Percentiles rank a stretch among this genome's conserved stretches.
Evolutionary conservation across 2,329 filamentous ascomycete species (phyloP).

Genomic region (Aspergillus ochraceoroseus): DNA sequence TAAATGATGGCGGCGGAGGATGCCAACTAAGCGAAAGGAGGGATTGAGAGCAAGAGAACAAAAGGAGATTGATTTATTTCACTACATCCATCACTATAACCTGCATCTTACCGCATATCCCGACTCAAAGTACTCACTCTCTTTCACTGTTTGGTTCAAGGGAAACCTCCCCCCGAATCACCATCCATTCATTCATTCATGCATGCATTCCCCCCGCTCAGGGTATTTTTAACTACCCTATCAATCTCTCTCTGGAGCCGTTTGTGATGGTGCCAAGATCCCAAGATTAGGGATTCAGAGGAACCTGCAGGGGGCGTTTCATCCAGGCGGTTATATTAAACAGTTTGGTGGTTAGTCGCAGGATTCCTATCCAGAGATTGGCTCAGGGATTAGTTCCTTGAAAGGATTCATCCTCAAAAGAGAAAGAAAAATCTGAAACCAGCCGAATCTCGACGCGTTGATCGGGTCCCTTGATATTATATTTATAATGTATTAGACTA

Average conservation of each 20-base stretch:
- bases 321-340: constrained; percentile 7
- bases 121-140: not conserved
- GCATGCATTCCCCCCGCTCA: not conserved
- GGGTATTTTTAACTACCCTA: constrained; percentile 11
- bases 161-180: too few relatives aligned
- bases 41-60: not conserved
- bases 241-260: constrained; percentile 3
- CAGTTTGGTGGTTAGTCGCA: not conserved
- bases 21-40: constrained; percentile 11
- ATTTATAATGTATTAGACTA: too few relatives aligned
- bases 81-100: too few relatives aligned
- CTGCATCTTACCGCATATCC: too few relatives aligned
- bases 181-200: too few relatives aligned
- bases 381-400: too few relatives aligned
- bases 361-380: too few relatives aligned
- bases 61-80: too few relatives aligned
- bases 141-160: not conserved
- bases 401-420: too few relatives aligned
- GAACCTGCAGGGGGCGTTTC: constrained; percentile 12
- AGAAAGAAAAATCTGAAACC: too few relatives aligned
- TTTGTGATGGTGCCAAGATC: constrained; percentile 5
- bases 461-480: too few relatives aligned
- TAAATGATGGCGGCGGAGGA: constrained; percentile 11
- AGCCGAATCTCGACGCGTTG: too few relatives aligned
- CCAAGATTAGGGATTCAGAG: constrained; percentile 6